phyloP scores from a whole-genome alignment of 805 yeast species.

The Kazachstania psychrophila region DNA sequence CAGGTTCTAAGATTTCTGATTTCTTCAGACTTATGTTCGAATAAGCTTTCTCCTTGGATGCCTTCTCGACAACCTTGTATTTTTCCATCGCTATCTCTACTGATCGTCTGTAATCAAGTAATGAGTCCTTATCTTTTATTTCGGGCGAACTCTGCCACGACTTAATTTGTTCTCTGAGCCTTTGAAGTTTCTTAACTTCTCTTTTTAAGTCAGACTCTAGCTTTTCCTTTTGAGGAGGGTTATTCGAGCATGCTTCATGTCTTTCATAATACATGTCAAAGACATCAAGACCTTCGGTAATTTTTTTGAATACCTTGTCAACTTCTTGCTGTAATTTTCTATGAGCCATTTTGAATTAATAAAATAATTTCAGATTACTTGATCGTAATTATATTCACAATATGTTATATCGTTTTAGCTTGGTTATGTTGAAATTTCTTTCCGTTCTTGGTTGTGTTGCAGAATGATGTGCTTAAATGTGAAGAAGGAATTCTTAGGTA shows the following conservation, averaged over 20 bases:
- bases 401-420: too few relatives aligned
- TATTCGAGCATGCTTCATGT: constrained; percentile 61
- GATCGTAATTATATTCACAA: too few relatives aligned
- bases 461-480: too few relatives aligned
- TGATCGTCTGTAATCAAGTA: constrained; percentile 64
- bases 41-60: constrained; percentile 87
- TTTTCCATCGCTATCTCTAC: constrained; percentile 85
- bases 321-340: constrained; percentile 58
- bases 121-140: constrained; percentile 78
- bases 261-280: constrained; percentile 85
- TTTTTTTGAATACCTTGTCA: constrained; percentile 80
- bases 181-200: constrained; percentile 88
- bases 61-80: constrained; percentile 90
- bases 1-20: constrained; percentile 57
- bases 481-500: too few relatives aligned
- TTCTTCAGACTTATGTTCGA: constrained; percentile 83
- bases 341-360: constrained; percentile 37
- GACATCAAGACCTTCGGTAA: constrained; percentile 78
- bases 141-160: constrained; percentile 90
- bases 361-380: too few relatives aligned
- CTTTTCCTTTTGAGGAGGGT: constrained; percentile 86
- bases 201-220: constrained; percentile 86
- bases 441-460: too few relatives aligned
- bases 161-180: constrained; percentile 89
- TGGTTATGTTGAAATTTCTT: too few relatives aligned